Base-by-base conservation (phyloP, 768 basidiomycete species). In the Ramaria sp. region DNA sequence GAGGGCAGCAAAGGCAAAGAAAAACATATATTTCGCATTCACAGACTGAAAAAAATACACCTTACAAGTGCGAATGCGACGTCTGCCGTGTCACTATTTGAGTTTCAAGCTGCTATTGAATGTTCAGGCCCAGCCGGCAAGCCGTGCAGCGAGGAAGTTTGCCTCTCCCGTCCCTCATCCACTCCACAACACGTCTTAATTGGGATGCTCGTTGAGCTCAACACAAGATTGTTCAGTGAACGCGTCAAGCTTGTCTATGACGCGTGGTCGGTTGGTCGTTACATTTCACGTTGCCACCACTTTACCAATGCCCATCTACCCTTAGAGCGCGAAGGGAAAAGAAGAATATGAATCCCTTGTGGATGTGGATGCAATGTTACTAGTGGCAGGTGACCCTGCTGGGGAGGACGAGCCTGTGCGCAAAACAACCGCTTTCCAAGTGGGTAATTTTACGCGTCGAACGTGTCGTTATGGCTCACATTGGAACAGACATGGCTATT, bases 401-500 rank as follows among this genome's bases (percentile, higher is more conserved):
- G 74, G 77, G 5, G 92, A 97, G 62, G 95, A 97, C 60, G 88
- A 89, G 61, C 82, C 88, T n/a, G 81, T 90, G 61, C 80, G 85
- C 56, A 95, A 92, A 66, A 89, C 92, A 10, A 88, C 87, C 24
- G 91, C 90, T 38, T 78, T 97, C 57, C 95, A 98, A 73, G 95
- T 91, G 58, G 57, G 79, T 64, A 5, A 60, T 58, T 58, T 52
- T 48, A 28, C 45, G 48, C 56, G 34, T 34, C 22, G 27, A 47
- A 12, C 28, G 38, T 38, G 20, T 50, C 25, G 54, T 50, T 61
- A 52, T 49, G 50, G 48, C 48, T 44, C n/a, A 22, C 38, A 30
- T 44, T 27, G 25, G 47, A 37, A 24, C 60, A 96, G 95, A 94
- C 93, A 64, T 96, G 93, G 89, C 75, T 99, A 16, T 78, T 98